Base-by-base conservation (phyloP, 2,329 filamentous ascomycete genomes). In the Botrytis hyacinthi region DNA sequence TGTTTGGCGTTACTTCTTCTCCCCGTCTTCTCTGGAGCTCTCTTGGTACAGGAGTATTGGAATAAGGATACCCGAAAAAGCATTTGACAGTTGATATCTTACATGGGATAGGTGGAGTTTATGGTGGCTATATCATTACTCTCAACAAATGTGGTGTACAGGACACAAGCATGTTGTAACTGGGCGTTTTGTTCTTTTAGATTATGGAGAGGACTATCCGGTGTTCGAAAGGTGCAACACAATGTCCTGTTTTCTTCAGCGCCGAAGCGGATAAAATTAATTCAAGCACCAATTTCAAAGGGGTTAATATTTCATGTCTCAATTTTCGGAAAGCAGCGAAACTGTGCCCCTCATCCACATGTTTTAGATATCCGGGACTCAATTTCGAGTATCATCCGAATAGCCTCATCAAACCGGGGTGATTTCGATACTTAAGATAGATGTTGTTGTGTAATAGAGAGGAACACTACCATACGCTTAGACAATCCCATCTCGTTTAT, bases 31-130 rank as follows among this genome's bases (percentile, higher is more conserved):
- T n/a, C 35, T 62, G 61, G 61, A 62, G 70, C 37, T 57, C 29
- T 54, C 54, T 72, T 72, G 59, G 69, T 61, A 63, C 44, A 51
- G 63, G 54, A 71, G 40, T 40, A 63, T 69, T 74, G 73, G 71
- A 67, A 70, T 63, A 65, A 48, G 59, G 37, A 72, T 68, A 68
- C 70, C 70, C 61, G 48, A 6, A 37, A 40, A 22, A 37, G 70
- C 63, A 22, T 59, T n/a, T 67, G 29, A 37, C 48, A 66, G 57
- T 67, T 51, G 63, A 18, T 40, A 71, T 48, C 37, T 40, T 42
- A 40, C 22, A n/a, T 37, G 46, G 18, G 40, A 67, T 66, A 44
- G 51, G 44, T n/a, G 60, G 70, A 42, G 22, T 67, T 46, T 42
- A 29, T 22, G 22, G 29, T 44, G 40, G 51, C 35, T 46, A 44